Evolutionary conservation across 805 yeast species (phyloP).

Genomic region (Ogataea nakhonphanomensis): DNA sequence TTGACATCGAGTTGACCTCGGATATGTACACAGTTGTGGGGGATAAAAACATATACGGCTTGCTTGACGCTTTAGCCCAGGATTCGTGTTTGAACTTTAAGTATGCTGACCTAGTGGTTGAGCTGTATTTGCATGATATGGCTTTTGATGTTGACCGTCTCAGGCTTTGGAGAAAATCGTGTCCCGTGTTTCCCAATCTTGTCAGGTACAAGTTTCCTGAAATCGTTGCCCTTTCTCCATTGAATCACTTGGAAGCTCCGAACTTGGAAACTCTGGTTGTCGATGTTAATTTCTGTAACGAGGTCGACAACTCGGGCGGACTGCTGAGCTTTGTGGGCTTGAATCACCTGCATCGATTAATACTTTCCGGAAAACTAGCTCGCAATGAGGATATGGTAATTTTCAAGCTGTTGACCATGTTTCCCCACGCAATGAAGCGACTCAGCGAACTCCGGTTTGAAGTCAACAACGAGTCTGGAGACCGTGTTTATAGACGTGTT

Average conservation of each 20-base stretch:
- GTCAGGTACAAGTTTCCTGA: constrained; percentile 24
- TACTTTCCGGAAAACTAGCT: constrained; percentile 28
- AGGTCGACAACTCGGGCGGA: constrained; percentile 25
- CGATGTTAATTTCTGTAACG: constrained; percentile 29
- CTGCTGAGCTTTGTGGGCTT: constrained; percentile 25
- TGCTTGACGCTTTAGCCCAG: constrained; percentile 18
- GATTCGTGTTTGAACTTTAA: constrained; percentile 21
- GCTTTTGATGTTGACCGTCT: constrained; percentile 19
- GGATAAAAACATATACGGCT: constrained; percentile 10
- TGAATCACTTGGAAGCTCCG: constrained; percentile 27
- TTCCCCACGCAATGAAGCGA: constrained; percentile 25
- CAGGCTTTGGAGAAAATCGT: constrained; percentile 21
- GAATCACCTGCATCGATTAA: constrained; percentile 17
- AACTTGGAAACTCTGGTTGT: constrained; percentile 23
- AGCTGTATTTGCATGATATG: constrained; percentile 24
- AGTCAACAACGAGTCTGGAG: constrained; percentile 22
- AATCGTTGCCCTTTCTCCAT: constrained; percentile 20
- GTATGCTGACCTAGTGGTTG: constrained; percentile 25
- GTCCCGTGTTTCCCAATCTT: constrained; percentile 18
- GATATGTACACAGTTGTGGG: constrained; percentile 19
- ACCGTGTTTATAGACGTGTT: constrained; percentile 30
- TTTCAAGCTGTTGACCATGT: constrained; percentile 27
- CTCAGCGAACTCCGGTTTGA: constrained; percentile 28
- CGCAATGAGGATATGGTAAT: constrained; percentile 35
- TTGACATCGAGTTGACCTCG: constrained; percentile 16